phyloP scores from a whole-genome alignment of 1,139 yeast species.

The Diutina neorugosa region DNA sequence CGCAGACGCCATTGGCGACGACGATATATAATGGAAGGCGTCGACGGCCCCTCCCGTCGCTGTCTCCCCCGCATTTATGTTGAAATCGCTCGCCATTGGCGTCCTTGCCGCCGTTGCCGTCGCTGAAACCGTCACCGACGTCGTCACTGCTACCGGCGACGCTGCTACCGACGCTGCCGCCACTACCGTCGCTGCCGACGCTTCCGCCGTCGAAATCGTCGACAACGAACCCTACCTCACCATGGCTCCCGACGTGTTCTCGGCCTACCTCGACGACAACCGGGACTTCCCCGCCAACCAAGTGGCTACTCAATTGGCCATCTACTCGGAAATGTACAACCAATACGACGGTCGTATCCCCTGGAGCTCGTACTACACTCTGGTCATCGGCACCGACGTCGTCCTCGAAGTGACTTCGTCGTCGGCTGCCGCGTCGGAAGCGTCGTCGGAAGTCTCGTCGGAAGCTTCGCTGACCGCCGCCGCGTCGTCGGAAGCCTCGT shows the following conservation, averaged over 20 bases:
- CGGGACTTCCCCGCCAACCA: background rate
- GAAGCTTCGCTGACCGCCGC: background rate
- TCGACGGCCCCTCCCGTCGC: background rate
- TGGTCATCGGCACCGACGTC: background rate
- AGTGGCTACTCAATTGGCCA: background rate
- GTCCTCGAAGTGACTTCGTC: background rate
- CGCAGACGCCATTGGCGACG: background rate
- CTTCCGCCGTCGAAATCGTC: background rate
- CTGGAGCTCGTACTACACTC: conserved; percentile 1
- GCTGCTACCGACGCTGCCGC: background rate
- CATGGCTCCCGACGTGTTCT: conserved; percentile 4
- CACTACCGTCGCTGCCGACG: background rate
- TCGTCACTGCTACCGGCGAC: background rate
- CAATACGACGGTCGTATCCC: conserved; percentile 1
- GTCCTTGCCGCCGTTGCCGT: background rate
- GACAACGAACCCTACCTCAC: background rate
- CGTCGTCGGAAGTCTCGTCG: background rate
- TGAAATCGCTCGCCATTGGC: background rate
- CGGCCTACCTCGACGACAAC: background rate
- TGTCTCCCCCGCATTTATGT: background rate
- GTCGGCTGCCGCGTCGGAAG: background rate
- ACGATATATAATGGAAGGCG: background rate
- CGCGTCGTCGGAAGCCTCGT: background rate
- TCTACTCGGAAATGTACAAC: conserved; percentile 3
- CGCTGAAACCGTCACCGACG: background rate